A percentile compares a stretch with the other conserved stretches of the same genome.
Conservation (phyloP, 2,329 filamentous ascomycete species). For the Laburnicola sp. region DNA sequence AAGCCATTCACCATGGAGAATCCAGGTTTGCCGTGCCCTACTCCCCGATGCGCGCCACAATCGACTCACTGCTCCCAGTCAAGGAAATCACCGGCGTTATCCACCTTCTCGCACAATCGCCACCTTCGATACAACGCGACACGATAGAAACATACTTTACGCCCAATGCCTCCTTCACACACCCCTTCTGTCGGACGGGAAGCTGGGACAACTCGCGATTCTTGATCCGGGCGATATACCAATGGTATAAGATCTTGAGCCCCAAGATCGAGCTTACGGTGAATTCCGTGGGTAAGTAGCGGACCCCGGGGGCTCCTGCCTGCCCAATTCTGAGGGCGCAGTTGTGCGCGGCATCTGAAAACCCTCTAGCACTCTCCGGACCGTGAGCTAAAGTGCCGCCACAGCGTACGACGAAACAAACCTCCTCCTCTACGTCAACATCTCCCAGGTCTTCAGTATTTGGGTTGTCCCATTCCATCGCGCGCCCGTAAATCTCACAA, state of each 20-base stretch:
- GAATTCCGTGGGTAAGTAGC: constrained; percentile 57
- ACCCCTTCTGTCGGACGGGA: constrained; percentile 74
- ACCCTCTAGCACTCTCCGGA: too few relatives aligned
- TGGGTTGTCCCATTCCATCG: constrained; percentile 78
- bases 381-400: constrained; percentile 4
- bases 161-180: constrained; percentile 70
- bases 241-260: constrained; percentile 76
- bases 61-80: constrained; percentile 38
- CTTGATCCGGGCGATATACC: constrained; percentile 69
- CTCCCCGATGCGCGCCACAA: not conserved
- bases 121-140: constrained; percentile 65
- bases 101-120: constrained; percentile 67
- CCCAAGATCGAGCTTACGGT: constrained; percentile 71
- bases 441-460: constrained; percentile 75
- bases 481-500: constrained; percentile 68
- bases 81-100: constrained; percentile 69
- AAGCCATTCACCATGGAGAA: constrained; percentile 27
- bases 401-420: constrained; percentile 69
- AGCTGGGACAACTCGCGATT: constrained; percentile 65
- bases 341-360: too few relatives aligned
- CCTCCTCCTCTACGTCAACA: constrained; percentile 70
- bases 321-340: not conserved
- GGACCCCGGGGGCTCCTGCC: not conserved
- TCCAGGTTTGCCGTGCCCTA: constrained; percentile 25
- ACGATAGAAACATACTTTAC: constrained; percentile 75